Percentiles rank a stretch among this genome's conserved stretches.
Conservation (phyloP, 352 stramenopile species). For the Pythium aquatile region DNA sequence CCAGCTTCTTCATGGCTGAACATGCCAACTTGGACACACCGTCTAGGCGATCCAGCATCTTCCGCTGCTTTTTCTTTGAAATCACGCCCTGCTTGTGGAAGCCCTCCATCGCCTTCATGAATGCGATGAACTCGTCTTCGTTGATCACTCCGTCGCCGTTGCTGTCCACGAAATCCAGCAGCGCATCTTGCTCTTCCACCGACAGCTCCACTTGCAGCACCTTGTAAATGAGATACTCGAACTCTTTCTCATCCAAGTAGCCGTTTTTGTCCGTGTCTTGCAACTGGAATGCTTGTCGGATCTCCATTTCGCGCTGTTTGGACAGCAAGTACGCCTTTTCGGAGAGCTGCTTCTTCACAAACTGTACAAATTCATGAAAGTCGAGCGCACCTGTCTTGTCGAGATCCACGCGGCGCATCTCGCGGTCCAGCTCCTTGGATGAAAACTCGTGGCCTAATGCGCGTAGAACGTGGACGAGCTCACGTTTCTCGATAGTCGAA, state of each 20-base stretch:
- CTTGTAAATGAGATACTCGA: constrained; percentile 76
- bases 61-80: constrained; percentile 30
- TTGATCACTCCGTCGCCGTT: constrained; percentile 63
- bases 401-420: constrained; percentile 58
- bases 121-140: constrained; percentile 69
- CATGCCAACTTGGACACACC: constrained; percentile 44
- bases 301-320: constrained; percentile 66
- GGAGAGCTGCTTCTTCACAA: constrained; percentile 60
- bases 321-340: constrained; percentile 60
- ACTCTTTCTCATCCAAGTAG: constrained; percentile 66
- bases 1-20: constrained; percentile 78
- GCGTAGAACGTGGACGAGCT: constrained; percentile 62
- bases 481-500: constrained; percentile 65
- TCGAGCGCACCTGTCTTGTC: constrained; percentile 69
- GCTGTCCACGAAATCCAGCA: constrained; percentile 68
- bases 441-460: constrained; percentile 74
- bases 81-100: constrained; percentile 41
- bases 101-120: constrained; percentile 67
- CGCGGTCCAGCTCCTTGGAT: constrained; percentile 52
- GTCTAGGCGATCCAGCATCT: constrained; percentile 45
- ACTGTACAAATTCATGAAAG: constrained; percentile 71
- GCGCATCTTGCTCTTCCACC: constrained; percentile 63
- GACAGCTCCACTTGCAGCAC: constrained; percentile 72
- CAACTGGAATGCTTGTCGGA: constrained; percentile 68
- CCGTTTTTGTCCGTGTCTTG: constrained; percentile 69